Percentiles rank a stretch among this genome's conserved stretches.
These are phyloP conservation scores for Ilyonectria mors-panacis DNA, from an alignment of 2,329 filamentous ascomycete genomes.

Conservation along the genomic window DNA sequence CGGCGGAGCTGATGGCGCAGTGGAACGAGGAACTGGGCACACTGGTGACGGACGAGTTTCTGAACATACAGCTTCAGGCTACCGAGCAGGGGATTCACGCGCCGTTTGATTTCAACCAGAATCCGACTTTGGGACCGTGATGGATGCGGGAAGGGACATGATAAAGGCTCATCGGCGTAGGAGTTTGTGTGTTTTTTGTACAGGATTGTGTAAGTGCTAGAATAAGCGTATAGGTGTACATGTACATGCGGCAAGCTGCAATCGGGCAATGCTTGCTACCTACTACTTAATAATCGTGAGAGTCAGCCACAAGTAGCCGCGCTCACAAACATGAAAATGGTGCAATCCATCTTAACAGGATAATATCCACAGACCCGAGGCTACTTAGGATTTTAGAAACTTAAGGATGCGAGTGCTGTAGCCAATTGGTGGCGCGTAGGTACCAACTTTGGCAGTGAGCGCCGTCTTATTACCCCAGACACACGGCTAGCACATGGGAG, in stretches of 20 bases:
- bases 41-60: slow-evolving; percentile 54
- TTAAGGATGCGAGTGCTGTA: not conserved
- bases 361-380: not conserved
- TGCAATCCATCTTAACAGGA: not conserved
- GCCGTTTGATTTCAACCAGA: slow-evolving; percentile 52
- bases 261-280: not conserved
- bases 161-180: no score
- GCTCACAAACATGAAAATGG: not conserved
- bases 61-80: slow-evolving; percentile 52
- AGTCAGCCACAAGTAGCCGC: no score
- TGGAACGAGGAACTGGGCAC: slow-evolving; percentile 51
- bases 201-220: no score
- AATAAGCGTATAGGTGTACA: no score
- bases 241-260: no score
- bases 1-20: slow-evolving; percentile 48
- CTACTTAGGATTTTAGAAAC: not conserved
- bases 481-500: slow-evolving; percentile 16
- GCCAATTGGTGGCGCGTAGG: slow-evolving; percentile 8
- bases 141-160: not conserved
- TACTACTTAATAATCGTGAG: no score
- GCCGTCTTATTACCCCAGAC: slow-evolving; percentile 1
- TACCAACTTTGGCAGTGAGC: not conserved
- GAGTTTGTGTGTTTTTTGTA: no score
- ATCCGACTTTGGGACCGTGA: slow-evolving; percentile 25
- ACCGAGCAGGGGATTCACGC: slow-evolving; percentile 43